Evolutionary conservation across 129 eudicot genomes (phyloP).

Genomic region (Centrapalus pauciflorus): DNA sequence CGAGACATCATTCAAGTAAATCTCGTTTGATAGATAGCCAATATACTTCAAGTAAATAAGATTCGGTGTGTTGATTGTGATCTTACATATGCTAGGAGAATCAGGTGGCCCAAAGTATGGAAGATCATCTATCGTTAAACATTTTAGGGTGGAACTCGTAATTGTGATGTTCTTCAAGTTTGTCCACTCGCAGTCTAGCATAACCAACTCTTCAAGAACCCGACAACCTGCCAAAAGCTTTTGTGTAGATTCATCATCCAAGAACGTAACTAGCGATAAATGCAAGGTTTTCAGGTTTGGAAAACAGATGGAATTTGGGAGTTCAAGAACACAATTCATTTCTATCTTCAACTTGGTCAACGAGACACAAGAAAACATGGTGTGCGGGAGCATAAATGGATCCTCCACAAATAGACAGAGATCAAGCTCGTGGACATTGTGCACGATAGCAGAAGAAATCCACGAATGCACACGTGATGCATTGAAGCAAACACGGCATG

Average conservation of each 20-base stretch:
- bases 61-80: constrained; percentile 46
- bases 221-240: constrained; percentile 58
- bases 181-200: constrained; percentile 68
- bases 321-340: constrained; percentile 49
- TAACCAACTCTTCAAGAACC: constrained; percentile 59
- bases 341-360: constrained; percentile 45
- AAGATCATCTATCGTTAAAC: constrained; percentile 59
- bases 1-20: constrained; percentile 29
- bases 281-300: constrained; percentile 49
- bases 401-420: constrained; percentile 68
- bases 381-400: constrained; percentile 39
- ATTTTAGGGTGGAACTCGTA: constrained; percentile 37
- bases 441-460: constrained; percentile 45
- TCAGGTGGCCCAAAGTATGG: constrained; percentile 49
- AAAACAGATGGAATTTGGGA: constrained; percentile 45
- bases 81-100: constrained; percentile 38
- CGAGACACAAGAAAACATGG: constrained; percentile 36
- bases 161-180: constrained; percentile 40
- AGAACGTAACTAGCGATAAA: constrained; percentile 45
- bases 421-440: constrained; percentile 56
- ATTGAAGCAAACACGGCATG: constrained; percentile 58
- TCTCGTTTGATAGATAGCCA: constrained; percentile 46
- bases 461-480: constrained; percentile 52
- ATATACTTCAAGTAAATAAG: constrained; percentile 41
- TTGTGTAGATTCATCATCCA: constrained; percentile 36